phyloP scores from a whole-genome alignment of 257 asterid genomes.

The Solanum medicagineum region DNA sequence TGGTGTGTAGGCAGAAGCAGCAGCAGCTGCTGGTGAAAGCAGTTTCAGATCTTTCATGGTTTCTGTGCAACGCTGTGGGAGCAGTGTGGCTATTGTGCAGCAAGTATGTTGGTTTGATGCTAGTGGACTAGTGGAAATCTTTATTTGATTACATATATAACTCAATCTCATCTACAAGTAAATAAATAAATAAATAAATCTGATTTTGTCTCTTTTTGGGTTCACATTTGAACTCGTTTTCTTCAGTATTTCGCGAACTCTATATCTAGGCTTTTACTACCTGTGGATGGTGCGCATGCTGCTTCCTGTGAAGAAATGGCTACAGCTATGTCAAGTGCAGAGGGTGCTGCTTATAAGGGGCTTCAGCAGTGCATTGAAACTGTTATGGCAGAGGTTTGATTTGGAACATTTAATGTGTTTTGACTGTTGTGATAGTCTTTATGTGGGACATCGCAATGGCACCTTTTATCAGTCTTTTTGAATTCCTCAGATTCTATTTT shows the following conservation, averaged over 20 bases:
- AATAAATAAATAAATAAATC: neutral
- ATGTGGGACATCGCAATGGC: neutral
- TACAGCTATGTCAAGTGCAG: conserved; percentile 91
- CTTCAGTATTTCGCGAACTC: conserved; percentile 89
- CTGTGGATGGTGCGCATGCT: conserved; percentile 99
- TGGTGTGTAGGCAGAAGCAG: conserved; percentile 82
- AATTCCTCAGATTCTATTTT: neutral
- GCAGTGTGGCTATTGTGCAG: conserved; percentile 99
- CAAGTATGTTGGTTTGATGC: conserved; percentile 47
- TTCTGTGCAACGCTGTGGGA: conserved; percentile 96
- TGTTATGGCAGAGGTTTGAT: conserved; percentile 89
- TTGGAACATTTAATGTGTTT: neutral
- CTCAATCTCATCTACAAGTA: neutral
- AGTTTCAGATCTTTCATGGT: conserved; percentile 98
- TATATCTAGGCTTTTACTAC: conserved; percentile 81
- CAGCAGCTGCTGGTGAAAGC: conserved; percentile 99
- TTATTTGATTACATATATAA: neutral
- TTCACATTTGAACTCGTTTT: neutral
- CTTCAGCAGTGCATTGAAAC: conserved; percentile 97
- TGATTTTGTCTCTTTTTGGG: neutral
- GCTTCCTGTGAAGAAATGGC: conserved; percentile 99
- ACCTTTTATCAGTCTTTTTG: neutral
- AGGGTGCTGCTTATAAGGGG: conserved; percentile 96
- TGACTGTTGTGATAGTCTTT: neutral
- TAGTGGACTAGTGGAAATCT: neutral